Conservation (phyloP, 208 protist genomes). For the Lotmaria passim region DNA sequence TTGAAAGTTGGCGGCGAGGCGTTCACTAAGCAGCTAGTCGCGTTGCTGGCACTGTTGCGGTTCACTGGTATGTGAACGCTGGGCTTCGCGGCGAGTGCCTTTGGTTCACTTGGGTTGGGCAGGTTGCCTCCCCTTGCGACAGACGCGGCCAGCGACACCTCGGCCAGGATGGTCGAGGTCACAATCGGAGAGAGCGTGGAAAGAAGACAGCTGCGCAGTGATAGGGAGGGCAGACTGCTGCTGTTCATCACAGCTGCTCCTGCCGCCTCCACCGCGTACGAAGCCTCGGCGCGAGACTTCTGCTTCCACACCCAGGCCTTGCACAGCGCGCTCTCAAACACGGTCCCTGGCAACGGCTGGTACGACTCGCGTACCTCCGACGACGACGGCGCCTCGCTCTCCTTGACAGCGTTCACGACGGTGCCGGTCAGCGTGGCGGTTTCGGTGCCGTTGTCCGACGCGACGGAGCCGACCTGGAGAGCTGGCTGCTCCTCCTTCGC, state of each 20-base stretch:
- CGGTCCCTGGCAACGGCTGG: conserved; percentile 7
- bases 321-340: conserved; percentile 11
- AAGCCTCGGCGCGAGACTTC: not conserved
- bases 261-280: not conserved
- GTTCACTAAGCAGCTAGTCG: not conserved
- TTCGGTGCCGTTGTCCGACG: conserved; percentile 8
- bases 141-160: not conserved
- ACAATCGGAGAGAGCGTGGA: not conserved
- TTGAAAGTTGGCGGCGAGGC: not conserved
- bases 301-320: conserved; percentile 15
- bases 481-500: conserved; percentile 6
- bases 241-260: not conserved
- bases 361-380: conserved; percentile 17
- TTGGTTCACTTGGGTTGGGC: not conserved
- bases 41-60: not conserved
- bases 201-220: not conserved
- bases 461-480: not conserved
- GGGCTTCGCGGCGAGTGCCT: no score
- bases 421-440: conserved; percentile 5
- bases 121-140: not conserved
- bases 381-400: not conserved
- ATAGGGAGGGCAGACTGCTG: not conserved
- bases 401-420: conserved; percentile 8
- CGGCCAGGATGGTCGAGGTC: not conserved
- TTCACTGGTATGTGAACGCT: not conserved